Evolutionary conservation across 139 green algal genomes (phyloP).

Genomic region (Chlamydomonas urium): DNA sequence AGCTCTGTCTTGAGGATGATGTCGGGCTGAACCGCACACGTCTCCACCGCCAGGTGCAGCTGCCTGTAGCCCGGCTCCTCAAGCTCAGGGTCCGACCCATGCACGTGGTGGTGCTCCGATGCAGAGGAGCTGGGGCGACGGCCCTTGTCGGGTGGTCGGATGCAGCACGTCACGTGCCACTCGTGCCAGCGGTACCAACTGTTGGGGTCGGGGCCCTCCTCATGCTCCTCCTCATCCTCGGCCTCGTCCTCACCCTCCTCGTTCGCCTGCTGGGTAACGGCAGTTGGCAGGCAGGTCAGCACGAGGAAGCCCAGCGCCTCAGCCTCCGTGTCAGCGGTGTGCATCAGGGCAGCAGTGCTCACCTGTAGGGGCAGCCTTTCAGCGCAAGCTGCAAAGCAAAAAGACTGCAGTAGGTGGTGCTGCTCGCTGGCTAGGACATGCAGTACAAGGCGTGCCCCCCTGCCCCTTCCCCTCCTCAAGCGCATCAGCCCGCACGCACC

Average conservation of each 20-base stretch:
- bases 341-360: no score
- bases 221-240: constrained; percentile 17
- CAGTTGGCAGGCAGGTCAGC: no score
- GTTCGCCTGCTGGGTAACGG: no score
- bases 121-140: no score
- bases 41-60: constrained; percentile 45
- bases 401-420: no score
- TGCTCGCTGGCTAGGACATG: no score
- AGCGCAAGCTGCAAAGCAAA: no score
- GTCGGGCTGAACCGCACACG: constrained; percentile 48
- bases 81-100: not conserved
- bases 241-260: not conserved
- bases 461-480: not conserved
- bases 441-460: no score
- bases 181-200: constrained; percentile 38
- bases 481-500: no score
- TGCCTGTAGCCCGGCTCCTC: no score
- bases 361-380: no score
- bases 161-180: constrained; percentile 34
- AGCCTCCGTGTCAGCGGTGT: constrained; percentile 1
- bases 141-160: constrained; percentile 26
- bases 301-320: no score
- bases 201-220: constrained; percentile 4
- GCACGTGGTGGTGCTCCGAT: not conserved
- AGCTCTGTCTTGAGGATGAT: constrained; percentile 32